Conservation (phyloP, 148 eudicot species). For the Cornus florida region DNA sequence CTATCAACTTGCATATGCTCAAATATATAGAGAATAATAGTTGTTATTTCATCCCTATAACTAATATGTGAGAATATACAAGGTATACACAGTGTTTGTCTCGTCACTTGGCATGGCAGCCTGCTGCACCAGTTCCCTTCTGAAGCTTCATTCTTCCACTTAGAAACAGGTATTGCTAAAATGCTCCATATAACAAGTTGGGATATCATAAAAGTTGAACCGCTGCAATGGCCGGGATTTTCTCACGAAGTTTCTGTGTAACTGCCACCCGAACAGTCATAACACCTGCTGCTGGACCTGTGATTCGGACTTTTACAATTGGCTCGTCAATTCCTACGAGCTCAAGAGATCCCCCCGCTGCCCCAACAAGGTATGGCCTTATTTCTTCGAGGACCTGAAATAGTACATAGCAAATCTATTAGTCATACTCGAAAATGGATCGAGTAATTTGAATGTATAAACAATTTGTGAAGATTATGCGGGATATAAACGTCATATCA, state of each 20-base stretch:
- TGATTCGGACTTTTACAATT: constrained; percentile 76
- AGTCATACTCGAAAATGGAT: not conserved
- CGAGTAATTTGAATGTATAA: not conserved
- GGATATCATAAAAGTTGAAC: constrained; percentile 58
- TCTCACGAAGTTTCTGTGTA: constrained; percentile 88
- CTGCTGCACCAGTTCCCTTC: not conserved
- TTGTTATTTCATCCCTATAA: not conserved
- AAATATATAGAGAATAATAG: not conserved
- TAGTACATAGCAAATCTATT: not conserved
- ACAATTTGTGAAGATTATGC: not conserved
- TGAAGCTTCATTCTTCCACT: not conserved
- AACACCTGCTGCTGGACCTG: constrained; percentile 92
- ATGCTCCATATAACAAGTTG: not conserved
- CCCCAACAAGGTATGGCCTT: constrained; percentile 82
- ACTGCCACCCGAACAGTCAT: constrained; percentile 97
- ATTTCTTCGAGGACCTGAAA: constrained; percentile 88
- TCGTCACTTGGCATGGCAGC: not conserved
- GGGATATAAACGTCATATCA: not conserved
- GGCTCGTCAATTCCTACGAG: constrained; percentile 83
- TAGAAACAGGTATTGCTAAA: not conserved
- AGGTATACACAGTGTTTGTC: not conserved
- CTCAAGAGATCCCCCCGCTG: constrained; percentile 84
- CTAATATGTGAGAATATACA: not conserved
- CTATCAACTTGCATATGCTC: no score
- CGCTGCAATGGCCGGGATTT: constrained; percentile 93